Base-by-base conservation (phyloP, 2,329 filamentous ascomycete species). In the Botrytis pseudocinerea region DNA sequence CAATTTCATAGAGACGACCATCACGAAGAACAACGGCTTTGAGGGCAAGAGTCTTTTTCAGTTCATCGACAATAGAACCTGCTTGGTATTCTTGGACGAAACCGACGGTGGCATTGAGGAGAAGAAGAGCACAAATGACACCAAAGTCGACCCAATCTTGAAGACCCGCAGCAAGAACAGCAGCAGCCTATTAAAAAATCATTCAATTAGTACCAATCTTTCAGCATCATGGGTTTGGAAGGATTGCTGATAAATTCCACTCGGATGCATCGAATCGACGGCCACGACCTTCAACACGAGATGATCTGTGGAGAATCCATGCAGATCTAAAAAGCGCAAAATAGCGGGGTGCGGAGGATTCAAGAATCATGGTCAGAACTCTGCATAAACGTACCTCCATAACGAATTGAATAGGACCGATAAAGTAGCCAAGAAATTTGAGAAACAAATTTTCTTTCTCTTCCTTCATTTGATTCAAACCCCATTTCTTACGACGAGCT, bases 121-220 rank as follows among this genome's bases (percentile, higher is more conserved):
- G 82, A 16, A 97, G 88, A 69, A 97, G 87, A 80, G 85, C 93
- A 83, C 92, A 94, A 78, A 97, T 97, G 80, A 97, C 93, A 87
- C 93, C 94, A 80, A 97, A 95, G 85, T 97, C 94, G 76, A 97
- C 92, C 94, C 94, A 97, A 80, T 96, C 92, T 83, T 92, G 84
- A 60, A 97, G 89, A 89, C 92, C 93, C 75, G 92, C 93, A 81
- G 94, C 93, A 74, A 97, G 88, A 80, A 95, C 86, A 78, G 92
- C 92, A 75, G 93, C 92, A 83, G 82, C 83, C 82, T 84, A 78
- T 76, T 76, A 40, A 69, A 9, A 69, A 71, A 44, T 59, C 25
- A n/a, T 38, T 40, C 71, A 66, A 25, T 73, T 73, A 73, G 68
- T 62, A 61, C 25, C 28, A 54, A 14, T 59, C 42, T 42, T 35